These are phyloP conservation scores for Candida insectalens DNA, from an alignment of 805 yeast species.

Conservation along the genomic window DNA sequence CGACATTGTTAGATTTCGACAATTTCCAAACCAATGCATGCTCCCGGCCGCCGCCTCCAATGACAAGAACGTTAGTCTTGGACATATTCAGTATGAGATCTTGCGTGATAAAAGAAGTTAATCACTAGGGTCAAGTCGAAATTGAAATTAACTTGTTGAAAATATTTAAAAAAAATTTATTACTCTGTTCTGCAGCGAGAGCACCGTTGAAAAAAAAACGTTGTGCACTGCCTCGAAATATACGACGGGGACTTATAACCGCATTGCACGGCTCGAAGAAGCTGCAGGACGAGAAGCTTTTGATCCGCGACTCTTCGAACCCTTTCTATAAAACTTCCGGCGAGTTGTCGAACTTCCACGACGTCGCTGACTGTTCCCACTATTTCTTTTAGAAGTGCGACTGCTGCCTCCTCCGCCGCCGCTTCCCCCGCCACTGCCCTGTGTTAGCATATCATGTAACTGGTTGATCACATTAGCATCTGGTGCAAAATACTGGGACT, in stretches of 20 bases:
- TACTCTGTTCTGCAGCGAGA: too few relatives aligned
- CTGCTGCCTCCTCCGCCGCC: not conserved
- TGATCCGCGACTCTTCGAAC: too few relatives aligned
- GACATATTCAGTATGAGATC: slow-evolving; percentile 7
- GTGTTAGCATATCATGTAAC: not conserved
- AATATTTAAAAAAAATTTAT: not conserved
- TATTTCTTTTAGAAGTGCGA: slow-evolving; percentile 1
- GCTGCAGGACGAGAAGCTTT: too few relatives aligned
- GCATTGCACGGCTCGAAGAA: not conserved
- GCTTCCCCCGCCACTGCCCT: too few relatives aligned
- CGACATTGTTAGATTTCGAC: slow-evolving; percentile 64
- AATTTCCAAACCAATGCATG: slow-evolving; percentile 94
- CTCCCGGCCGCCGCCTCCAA: slow-evolving; percentile 99
- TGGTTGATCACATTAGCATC: slow-evolving; percentile 9
- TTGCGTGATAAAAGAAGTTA: too few relatives aligned
- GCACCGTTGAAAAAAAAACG: too few relatives aligned
- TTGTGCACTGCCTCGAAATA: too few relatives aligned
- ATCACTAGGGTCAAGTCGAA: too few relatives aligned
- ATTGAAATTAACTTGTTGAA: not conserved
- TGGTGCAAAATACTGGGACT: slow-evolving; percentile 3
- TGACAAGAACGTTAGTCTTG: slow-evolving; percentile 53
- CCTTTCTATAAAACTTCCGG: too few relatives aligned
- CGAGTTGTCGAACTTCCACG: too few relatives aligned
- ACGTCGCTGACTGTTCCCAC: slow-evolving; percentile 1
- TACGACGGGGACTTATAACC: too few relatives aligned